Evolutionary conservation across 306 rosid genomes (phyloP).

Genomic region (Sindora glabra): DNA sequence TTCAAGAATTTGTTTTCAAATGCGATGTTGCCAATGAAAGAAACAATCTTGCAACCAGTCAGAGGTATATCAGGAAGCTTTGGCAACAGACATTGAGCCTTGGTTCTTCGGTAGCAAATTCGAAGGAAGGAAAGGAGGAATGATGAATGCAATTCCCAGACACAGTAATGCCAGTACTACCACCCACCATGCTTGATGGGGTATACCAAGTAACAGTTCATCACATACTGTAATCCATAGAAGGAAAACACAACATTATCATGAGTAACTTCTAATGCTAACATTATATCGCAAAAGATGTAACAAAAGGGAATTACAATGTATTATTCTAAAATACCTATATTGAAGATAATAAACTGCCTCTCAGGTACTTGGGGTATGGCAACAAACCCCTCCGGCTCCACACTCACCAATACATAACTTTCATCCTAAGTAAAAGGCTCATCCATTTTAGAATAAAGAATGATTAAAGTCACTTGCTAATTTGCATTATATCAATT

Average conservation of each 20-base stretch:
- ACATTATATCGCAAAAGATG: too few relatives aligned
- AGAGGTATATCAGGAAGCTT: slow-evolving; percentile 33
- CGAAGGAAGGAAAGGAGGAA: slow-evolving; percentile 53
- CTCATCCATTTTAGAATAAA: background rate
- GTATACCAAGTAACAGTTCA: slow-evolving; percentile 70
- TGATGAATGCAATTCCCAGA: slow-evolving; percentile 47
- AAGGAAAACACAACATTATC: background rate
- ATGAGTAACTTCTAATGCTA: background rate
- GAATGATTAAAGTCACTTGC: too few relatives aligned
- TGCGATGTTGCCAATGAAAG: background rate
- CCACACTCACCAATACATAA: slow-evolving; percentile 49
- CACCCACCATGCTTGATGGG: slow-evolving; percentile 78
- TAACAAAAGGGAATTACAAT: background rate
- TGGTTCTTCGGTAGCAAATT: slow-evolving; percentile 40
- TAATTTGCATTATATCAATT: too few relatives aligned
- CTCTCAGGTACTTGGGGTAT: slow-evolving; percentile 51
- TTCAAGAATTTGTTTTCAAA: slow-evolving; percentile 1
- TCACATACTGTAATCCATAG: slow-evolving; percentile 54
- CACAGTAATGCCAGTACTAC: slow-evolving; percentile 52
- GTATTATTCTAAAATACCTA: slow-evolving; percentile 34
- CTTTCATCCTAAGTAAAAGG: slow-evolving; percentile 39
- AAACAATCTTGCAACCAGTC: background rate
- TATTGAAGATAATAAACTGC: slow-evolving; percentile 54
- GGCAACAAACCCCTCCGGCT: slow-evolving; percentile 83
- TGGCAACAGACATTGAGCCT: slow-evolving; percentile 24